These are phyloP conservation scores for Asterella californica DNA, from an alignment of 225 moss, liverwort and hornwort genomes.

Conservation along the genomic window DNA sequence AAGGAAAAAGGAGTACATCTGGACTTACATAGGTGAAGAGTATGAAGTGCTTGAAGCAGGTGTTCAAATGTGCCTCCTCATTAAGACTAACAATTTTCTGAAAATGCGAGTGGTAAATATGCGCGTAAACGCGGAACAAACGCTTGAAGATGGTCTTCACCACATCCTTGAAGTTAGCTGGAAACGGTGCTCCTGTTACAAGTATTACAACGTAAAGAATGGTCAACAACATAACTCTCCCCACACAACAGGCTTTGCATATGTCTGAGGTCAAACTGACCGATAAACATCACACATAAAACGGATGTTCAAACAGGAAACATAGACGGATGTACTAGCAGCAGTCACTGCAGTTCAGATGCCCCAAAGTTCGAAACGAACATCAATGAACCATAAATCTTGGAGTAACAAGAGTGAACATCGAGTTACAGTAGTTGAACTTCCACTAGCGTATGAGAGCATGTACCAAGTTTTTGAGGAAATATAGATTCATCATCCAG, in stretches of 20 bases:
- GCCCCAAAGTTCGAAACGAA: background rate
- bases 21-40: constrained; percentile 82
- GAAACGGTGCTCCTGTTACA: constrained; percentile 81
- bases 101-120: constrained; percentile 98
- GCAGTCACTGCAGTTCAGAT: background rate
- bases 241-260: background rate
- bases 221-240: background rate
- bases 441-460: background rate
- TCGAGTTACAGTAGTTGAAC: too few species aligned
- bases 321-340: background rate
- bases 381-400: background rate
- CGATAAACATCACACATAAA: background rate
- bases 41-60: constrained; percentile 99
- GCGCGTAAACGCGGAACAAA: constrained; percentile 94
- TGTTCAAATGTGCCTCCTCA: constrained; percentile 97
- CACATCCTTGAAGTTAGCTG: constrained; percentile 88
- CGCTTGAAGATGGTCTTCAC: constrained; percentile 98
- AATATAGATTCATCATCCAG: constrained; percentile 96
- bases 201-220: too few species aligned
- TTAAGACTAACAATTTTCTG: constrained; percentile 98
- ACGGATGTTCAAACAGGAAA: background rate
- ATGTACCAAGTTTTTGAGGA: constrained; percentile 91
- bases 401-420: background rate
- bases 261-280: background rate
- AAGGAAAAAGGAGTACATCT: background rate